phyloP scores from a whole-genome alignment of 2,329 filamentous ascomycete genomes.

The Daldinia sp. region DNA sequence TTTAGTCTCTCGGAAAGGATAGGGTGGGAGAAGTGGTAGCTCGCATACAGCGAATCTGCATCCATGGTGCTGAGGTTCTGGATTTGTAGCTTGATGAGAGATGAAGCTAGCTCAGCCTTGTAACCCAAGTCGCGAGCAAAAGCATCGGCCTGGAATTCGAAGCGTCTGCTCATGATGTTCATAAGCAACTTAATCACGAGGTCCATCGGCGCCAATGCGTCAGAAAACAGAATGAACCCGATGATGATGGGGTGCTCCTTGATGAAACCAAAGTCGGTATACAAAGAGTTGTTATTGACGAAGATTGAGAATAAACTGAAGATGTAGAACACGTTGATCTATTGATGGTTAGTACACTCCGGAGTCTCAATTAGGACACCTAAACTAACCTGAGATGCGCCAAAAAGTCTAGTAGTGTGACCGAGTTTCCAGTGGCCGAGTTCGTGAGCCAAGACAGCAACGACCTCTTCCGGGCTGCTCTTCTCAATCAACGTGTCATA shows the following conservation, averaged over 20 bases:
- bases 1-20: slow-evolving; percentile 93
- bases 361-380: not conserved
- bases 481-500: slow-evolving; percentile 98
- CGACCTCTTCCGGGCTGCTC: slow-evolving; percentile 88
- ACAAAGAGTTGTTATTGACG: slow-evolving; percentile 92
- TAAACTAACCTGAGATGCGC: slow-evolving; percentile 76
- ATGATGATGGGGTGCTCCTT: slow-evolving; percentile 89
- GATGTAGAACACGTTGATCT: slow-evolving; percentile 95
- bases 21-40: slow-evolving; percentile 98
- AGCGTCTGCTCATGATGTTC: slow-evolving; percentile 93
- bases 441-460: slow-evolving; percentile 94
- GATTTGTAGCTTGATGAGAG: slow-evolving; percentile 96
- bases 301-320: slow-evolving; percentile 97
- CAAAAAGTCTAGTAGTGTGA: slow-evolving; percentile 91
- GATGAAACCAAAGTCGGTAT: slow-evolving; percentile 88
- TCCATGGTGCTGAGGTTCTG: slow-evolving; percentile 99
- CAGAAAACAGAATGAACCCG: slow-evolving; percentile 96
- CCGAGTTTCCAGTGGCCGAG: slow-evolving; percentile 96
- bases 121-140: slow-evolving; percentile 90
- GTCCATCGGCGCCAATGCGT: slow-evolving; percentile 94
- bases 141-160: slow-evolving; percentile 94
- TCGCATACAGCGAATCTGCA: slow-evolving; percentile 97
- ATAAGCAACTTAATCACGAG: slow-evolving; percentile 93
- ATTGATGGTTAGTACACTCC: slow-evolving; percentile 46
- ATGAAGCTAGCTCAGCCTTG: slow-evolving; percentile 80